Percentiles rank a stretch among this genome's conserved stretches.
phyloP scores from a whole-genome alignment of 768 basidiomycete species.

The Suillus bovinus region DNA sequence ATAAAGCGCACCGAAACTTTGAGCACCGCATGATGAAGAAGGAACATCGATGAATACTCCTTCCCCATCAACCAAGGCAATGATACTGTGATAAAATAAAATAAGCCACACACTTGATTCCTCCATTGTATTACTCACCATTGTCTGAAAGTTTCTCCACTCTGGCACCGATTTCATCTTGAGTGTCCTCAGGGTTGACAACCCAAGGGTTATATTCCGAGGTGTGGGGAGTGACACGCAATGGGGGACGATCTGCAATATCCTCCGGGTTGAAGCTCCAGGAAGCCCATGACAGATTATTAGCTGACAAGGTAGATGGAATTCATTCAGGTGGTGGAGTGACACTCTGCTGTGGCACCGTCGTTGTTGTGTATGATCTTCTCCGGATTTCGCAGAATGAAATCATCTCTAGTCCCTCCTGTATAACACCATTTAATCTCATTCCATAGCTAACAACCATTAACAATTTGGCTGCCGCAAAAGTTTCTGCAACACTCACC shows the following conservation, averaged over 20 bases:
- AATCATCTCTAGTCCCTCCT: not conserved
- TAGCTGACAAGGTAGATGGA: not conserved
- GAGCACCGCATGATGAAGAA: not conserved
- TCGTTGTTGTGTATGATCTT: not conserved
- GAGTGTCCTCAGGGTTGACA: not conserved
- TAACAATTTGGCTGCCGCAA: not conserved
- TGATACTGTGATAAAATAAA: not conserved
- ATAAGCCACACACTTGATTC: not conserved
- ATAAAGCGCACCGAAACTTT: not conserved
- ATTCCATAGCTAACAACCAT: not conserved
- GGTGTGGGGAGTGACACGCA: not conserved
- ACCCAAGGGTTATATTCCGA: not conserved
- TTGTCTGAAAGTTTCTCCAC: not conserved
- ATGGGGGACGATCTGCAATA: not conserved
- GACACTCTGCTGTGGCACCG: no score
- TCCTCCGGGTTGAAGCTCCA: not conserved
- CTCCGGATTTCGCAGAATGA: not conserved
- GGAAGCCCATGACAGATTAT: not conserved
- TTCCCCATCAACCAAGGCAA: not conserved
- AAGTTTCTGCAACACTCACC: not conserved
- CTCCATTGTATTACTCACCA: not conserved
- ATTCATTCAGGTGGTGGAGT: not conserved
- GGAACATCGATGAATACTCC: not conserved
- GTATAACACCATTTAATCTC: not conserved
- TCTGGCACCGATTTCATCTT: not conserved